These are phyloP conservation scores for Gamsiella multidivaricata DNA, from an alignment of 192 early-diverging fungal genomes.

Conservation along the genomic window DNA sequence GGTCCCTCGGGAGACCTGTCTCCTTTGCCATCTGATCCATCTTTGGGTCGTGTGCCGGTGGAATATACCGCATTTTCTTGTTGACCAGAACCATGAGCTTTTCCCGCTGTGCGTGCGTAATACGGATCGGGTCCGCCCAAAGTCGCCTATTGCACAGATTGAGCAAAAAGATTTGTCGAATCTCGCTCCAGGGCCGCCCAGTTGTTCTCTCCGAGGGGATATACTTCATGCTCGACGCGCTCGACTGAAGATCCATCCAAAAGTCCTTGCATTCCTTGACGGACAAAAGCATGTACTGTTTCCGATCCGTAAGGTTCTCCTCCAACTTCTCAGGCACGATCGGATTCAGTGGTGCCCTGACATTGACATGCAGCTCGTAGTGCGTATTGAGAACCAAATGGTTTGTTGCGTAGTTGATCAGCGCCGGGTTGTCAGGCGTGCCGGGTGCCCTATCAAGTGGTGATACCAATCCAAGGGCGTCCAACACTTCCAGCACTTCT, in stretches of 20 bases:
- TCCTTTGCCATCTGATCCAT: slow-evolving; percentile 18
- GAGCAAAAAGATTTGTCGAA: slow-evolving; percentile 24
- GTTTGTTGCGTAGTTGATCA: slow-evolving; percentile 12
- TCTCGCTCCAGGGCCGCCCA: slow-evolving; percentile 20
- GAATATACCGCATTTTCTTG: slow-evolving; percentile 23
- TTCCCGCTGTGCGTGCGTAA: slow-evolving; percentile 8
- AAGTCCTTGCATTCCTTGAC: slow-evolving; percentile 29
- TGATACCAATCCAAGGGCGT: slow-evolving; percentile 38
- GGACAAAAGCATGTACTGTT: slow-evolving; percentile 21
- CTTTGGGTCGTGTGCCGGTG: slow-evolving; percentile 9
- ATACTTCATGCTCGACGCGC: slow-evolving; percentile 23
- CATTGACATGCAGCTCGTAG: slow-evolving; percentile 24
- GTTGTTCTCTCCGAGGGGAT: neutral
- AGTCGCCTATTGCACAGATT: slow-evolving; percentile 39
- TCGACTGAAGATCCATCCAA: slow-evolving; percentile 47
- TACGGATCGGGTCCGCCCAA: slow-evolving; percentile 41
- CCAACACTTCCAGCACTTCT: slow-evolving; percentile 40
- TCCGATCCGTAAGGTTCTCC: slow-evolving; percentile 6
- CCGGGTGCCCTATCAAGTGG: slow-evolving; percentile 8
- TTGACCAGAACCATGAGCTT: slow-evolving; percentile 31
- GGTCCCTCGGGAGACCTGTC: slow-evolving; percentile 20
- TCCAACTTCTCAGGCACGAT: slow-evolving; percentile 19
- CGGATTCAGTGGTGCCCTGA: slow-evolving; percentile 26
- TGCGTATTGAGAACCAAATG: slow-evolving; percentile 50
- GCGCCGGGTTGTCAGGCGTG: neutral